phyloP scores from a whole-genome alignment of 2,329 filamentous ascomycete species.

The Graphiopsis chlorocephala region DNA sequence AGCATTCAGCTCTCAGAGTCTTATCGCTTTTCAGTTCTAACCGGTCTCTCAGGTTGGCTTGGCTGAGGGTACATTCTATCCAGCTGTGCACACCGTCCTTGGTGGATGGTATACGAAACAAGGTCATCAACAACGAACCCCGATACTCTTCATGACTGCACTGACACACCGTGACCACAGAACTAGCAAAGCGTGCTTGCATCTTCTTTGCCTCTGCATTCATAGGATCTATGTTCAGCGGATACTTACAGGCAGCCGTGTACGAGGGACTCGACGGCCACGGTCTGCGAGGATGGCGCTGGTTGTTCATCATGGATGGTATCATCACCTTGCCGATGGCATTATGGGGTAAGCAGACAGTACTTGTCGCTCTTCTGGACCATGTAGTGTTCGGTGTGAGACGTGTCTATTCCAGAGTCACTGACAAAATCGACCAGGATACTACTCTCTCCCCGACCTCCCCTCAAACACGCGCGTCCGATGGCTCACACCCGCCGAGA shows the following conservation, averaged over 20 bases:
- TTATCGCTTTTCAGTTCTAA: not conserved
- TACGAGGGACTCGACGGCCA: conserved; percentile 37
- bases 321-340: conserved; percentile 41
- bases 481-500: not conserved
- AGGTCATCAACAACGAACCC: not conserved
- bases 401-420: not conserved
- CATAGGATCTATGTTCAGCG: conserved; percentile 3
- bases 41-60: not conserved
- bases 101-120: conserved; percentile 39
- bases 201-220: conserved; percentile 28
- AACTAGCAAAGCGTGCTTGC: conserved; percentile 40
- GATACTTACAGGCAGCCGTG: conserved; percentile 18
- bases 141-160: not conserved
- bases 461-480: not conserved
- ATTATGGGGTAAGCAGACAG: not conserved
- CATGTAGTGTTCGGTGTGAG: not conserved
- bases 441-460: not conserved
- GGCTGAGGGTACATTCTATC: not conserved
- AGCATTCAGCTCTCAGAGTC: not conserved
- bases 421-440: not conserved
- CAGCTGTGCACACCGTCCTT: conserved; percentile 36
- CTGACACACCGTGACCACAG: conserved; percentile 14
- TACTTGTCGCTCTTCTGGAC: not conserved
- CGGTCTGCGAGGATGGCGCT: conserved; percentile 43
- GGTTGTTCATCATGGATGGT: conserved; percentile 57